phyloP scores from a whole-genome alignment of 129 eudicot species.

The Deinandra increscens region DNA sequence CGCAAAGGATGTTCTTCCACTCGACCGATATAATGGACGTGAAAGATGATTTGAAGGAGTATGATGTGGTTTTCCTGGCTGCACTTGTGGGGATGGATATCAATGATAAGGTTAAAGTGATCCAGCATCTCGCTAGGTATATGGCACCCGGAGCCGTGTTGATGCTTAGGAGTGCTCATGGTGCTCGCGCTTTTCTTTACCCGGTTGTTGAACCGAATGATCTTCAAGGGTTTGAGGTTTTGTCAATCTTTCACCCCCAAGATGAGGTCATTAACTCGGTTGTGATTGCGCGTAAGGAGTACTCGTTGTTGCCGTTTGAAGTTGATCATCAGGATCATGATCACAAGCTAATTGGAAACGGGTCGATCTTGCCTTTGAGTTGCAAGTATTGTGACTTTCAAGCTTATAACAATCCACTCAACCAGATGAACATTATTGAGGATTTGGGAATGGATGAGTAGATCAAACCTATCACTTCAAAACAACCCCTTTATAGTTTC shows the following conservation, averaged over 20 bases:
- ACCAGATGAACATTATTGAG: slow-evolving; percentile 51
- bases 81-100: slow-evolving; percentile 89
- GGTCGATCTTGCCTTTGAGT: slow-evolving; percentile 34
- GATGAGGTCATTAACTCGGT: slow-evolving; percentile 93
- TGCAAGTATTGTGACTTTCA: slow-evolving; percentile 72
- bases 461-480: neutral
- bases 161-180: slow-evolving; percentile 91
- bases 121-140: slow-evolving; percentile 55
- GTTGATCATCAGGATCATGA: slow-evolving; percentile 23
- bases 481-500: slow-evolving; percentile 9
- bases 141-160: slow-evolving; percentile 73
- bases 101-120: slow-evolving; percentile 52
- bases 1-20: slow-evolving; percentile 63
- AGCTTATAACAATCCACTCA: slow-evolving; percentile 43
- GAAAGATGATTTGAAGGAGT: slow-evolving; percentile 44
- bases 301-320: slow-evolving; percentile 4
- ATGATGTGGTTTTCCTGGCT: slow-evolving; percentile 80
- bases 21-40: slow-evolving; percentile 64
- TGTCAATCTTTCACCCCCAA: slow-evolving; percentile 74
- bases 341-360: slow-evolving; percentile 38
- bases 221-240: slow-evolving; percentile 77
- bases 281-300: slow-evolving; percentile 60
- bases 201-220: slow-evolving; percentile 76
- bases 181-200: slow-evolving; percentile 83
- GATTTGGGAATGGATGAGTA: slow-evolving; percentile 63